phyloP scores from a whole-genome alignment of 306 rosid genomes.

The Cicer yamashitae region DNA sequence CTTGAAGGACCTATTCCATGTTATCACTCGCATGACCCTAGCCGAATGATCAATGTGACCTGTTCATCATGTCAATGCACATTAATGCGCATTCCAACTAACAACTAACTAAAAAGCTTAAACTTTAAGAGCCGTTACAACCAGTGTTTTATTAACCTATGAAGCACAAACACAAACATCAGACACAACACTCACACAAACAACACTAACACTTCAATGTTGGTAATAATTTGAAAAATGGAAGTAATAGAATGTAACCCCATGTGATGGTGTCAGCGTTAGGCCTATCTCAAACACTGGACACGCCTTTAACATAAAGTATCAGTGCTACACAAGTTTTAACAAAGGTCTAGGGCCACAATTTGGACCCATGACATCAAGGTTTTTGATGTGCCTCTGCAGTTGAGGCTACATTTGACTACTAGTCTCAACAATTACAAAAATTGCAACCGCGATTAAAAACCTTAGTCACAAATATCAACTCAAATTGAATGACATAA shows the following conservation, averaged over 20 bases:
- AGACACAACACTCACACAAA: too few species aligned
- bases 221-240: too few species aligned
- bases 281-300: too few species aligned
- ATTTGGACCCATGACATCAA: background rate
- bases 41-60: conserved; percentile 92
- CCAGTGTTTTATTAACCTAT: background rate
- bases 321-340: too few species aligned
- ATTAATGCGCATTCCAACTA: conserved; percentile 17
- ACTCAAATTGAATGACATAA: background rate
- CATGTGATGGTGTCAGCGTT: too few species aligned
- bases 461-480: background rate
- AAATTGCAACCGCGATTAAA: background rate
- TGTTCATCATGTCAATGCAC: conserved; percentile 46
- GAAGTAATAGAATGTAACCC: too few species aligned
- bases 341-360: too few species aligned
- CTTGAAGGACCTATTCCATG: conserved; percentile 76
- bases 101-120: background rate
- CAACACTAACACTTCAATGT: too few species aligned
- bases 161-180: too few species aligned
- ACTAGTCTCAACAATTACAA: background rate
- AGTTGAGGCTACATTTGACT: too few species aligned
- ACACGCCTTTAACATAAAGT: too few species aligned
- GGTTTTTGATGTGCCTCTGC: background rate
- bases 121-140: background rate
- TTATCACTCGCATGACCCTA: conserved; percentile 84